A percentile compares a stretch with the other conserved stretches of the same genome.
Conservation (phyloP, 2,329 filamentous ascomycete species). For the Talaromyces funiculosus region DNA sequence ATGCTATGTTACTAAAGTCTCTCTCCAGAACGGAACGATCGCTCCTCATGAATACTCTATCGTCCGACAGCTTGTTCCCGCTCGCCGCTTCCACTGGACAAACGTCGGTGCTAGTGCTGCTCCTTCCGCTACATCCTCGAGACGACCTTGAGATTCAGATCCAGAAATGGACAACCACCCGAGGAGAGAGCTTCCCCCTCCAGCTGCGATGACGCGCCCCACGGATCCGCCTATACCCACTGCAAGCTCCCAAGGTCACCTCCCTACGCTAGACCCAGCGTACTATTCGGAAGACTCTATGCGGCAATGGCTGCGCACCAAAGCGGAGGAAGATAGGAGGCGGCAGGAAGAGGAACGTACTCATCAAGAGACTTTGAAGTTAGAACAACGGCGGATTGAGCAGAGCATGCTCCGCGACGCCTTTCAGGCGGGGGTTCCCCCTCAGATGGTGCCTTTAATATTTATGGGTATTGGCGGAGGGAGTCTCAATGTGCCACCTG, state of each 20-base stretch:
- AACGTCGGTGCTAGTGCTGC: constrained; percentile 29
- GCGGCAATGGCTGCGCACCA: constrained; percentile 65
- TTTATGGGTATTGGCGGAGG: constrained; percentile 67
- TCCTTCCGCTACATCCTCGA: constrained; percentile 22
- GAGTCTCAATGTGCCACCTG: constrained; percentile 53
- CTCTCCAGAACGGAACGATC: constrained; percentile 44
- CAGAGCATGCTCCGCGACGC: constrained; percentile 67
- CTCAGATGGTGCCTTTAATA: constrained; percentile 67
- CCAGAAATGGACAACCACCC: constrained; percentile 57
- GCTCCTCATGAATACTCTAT: constrained; percentile 46
- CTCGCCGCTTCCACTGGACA: constrained; percentile 33
- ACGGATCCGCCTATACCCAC: constrained; percentile 28
- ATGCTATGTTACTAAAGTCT: constrained; percentile 35
- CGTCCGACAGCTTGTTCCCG: constrained; percentile 37
- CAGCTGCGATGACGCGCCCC: constrained; percentile 59
- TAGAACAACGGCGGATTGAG: constrained; percentile 69
- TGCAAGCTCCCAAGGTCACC: constrained; percentile 44
- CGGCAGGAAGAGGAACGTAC: constrained; percentile 67
- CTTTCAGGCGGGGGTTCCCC: constrained; percentile 64
- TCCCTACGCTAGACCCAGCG: constrained; percentile 60
- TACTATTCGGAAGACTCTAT: constrained; percentile 67
- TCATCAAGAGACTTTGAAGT: constrained; percentile 56
- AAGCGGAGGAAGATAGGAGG: constrained; percentile 61
- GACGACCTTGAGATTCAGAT: constrained; percentile 44
- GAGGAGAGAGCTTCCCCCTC: constrained; percentile 64